Conservation (phyloP, 1,139 yeast species). For the Saccharomyces hybrid region DNA sequence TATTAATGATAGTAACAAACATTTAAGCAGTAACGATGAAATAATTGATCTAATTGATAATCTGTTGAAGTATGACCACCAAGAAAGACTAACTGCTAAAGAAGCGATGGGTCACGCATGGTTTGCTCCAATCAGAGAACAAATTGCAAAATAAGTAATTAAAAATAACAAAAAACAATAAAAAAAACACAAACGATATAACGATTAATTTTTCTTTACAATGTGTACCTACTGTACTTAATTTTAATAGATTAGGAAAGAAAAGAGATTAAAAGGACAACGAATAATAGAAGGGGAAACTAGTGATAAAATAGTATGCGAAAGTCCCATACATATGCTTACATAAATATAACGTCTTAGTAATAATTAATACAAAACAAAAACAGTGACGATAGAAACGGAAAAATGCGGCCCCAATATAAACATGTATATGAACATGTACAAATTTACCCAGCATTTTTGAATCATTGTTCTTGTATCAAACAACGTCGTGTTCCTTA, state of each 20-base stretch:
- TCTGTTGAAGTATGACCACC: constrained; percentile 85
- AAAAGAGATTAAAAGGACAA: neutral
- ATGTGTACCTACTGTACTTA: neutral
- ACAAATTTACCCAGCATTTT: neutral
- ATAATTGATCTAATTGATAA: constrained; percentile 79
- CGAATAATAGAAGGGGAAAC: neutral
- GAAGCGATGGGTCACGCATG: constrained; percentile 89
- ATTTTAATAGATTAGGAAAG: constrained; percentile 8
- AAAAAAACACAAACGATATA: constrained; percentile 10
- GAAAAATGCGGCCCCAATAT: neutral
- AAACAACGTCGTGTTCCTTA: neutral
- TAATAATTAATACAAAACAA: neutral
- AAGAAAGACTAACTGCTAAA: constrained; percentile 84
- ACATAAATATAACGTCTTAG: neutral
- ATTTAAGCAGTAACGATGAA: constrained; percentile 54
- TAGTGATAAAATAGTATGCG: neutral
- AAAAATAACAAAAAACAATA: neutral
- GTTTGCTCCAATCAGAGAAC: constrained; percentile 30
- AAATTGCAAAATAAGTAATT: constrained; percentile 1
- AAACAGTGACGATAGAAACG: neutral
- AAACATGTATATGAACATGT: no score
- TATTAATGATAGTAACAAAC: constrained; percentile 64
- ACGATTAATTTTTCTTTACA: neutral
- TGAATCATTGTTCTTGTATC: neutral
- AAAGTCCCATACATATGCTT: neutral